Conservation (phyloP, 2,329 filamentous ascomycete genomes). For the Scortechinia acanthostroma region DNA sequence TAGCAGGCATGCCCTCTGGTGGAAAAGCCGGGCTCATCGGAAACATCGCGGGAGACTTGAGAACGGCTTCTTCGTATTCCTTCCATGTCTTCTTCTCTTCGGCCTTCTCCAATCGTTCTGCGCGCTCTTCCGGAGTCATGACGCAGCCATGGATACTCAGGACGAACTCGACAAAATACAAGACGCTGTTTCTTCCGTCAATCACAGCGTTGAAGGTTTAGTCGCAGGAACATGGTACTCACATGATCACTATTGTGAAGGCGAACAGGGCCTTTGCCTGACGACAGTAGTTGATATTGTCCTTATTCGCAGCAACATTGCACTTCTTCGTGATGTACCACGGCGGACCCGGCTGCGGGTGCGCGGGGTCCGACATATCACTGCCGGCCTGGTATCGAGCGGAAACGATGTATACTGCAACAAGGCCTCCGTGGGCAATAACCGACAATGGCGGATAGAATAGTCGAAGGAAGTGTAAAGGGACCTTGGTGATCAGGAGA, state of each 20-base stretch:
- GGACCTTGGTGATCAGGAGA: conserved; percentile 47
- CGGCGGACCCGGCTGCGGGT: conserved; percentile 43
- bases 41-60: conserved; percentile 23
- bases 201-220: neutral
- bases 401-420: conserved; percentile 44
- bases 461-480: conserved; percentile 45
- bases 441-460: conserved; percentile 46
- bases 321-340: conserved; percentile 61
- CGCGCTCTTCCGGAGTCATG: conserved; percentile 21
- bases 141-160: conserved; percentile 37
- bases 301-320: conserved; percentile 33
- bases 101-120: conserved; percentile 9
- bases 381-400: conserved; percentile 44
- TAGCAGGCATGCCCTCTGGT: conserved; percentile 6
- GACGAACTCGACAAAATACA: conserved; percentile 38
- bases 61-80: conserved; percentile 17
- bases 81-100: conserved; percentile 26
- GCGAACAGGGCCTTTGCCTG: conserved; percentile 52
- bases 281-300: conserved; percentile 42
- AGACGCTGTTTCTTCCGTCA: conserved; percentile 22
- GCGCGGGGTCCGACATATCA: conserved; percentile 46
- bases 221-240: conserved; percentile 15
- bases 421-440: conserved; percentile 37
- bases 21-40: conserved; percentile 18
- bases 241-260: conserved; percentile 46